Conservation (phyloP, 1,284 basidiomycete genomes). For the Erythrobasidium hasegawianum region DNA sequence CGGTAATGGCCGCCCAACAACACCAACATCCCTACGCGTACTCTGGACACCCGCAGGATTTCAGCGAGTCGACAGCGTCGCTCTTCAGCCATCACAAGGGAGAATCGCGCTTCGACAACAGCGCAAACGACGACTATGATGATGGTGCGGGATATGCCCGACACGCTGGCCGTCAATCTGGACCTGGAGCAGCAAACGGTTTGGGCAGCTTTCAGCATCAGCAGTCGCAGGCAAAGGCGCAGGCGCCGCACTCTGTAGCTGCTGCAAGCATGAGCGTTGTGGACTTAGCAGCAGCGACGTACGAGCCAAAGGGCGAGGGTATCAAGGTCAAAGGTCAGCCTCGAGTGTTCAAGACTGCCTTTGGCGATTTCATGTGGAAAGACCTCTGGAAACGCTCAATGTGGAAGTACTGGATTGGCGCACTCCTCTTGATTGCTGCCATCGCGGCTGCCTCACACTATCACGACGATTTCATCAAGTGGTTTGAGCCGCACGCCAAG, state of each 20-base stretch:
- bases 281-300: too few relatives aligned
- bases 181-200: too few relatives aligned
- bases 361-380: conserved; percentile 26
- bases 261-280: too few relatives aligned
- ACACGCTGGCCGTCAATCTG: too few relatives aligned
- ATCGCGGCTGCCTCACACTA: conserved; percentile 14
- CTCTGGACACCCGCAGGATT: neutral
- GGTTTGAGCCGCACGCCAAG: conserved; percentile 26
- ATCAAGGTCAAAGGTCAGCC: neutral
- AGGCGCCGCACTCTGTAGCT: too few relatives aligned
- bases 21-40: neutral
- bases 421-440: conserved; percentile 2
- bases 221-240: too few relatives aligned
- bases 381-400: conserved; percentile 21
- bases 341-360: conserved; percentile 26
- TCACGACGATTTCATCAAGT: conserved; percentile 29
- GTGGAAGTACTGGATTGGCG: conserved; percentile 29
- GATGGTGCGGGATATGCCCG: neutral
- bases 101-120: too few relatives aligned
- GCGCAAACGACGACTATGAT: neutral
- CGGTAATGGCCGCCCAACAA: neutral
- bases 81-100: neutral
- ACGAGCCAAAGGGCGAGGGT: too few relatives aligned
- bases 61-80: conserved; percentile 1
- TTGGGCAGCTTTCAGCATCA: too few relatives aligned